These are phyloP conservation scores for Cryoendolithus antarcticus DNA, from an alignment of 2,329 filamentous ascomycete species.

Conservation along the genomic window DNA sequence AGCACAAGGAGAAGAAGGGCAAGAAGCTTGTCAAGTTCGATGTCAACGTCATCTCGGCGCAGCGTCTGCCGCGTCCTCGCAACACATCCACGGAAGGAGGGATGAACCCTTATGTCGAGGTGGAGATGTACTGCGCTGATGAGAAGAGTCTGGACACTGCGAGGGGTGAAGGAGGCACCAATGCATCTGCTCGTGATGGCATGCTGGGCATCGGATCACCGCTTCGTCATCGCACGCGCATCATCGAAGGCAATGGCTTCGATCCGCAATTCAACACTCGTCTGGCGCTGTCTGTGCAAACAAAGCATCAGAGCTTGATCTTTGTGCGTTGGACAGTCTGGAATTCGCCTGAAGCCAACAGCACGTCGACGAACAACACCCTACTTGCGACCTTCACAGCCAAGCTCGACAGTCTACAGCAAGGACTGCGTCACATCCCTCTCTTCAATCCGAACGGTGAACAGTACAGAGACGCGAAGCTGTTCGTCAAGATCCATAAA, in stretches of 20 bases:
- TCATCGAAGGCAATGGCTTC: slow-evolving; percentile 81
- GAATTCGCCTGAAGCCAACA: slow-evolving; percentile 63
- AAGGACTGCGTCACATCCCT: slow-evolving; percentile 86
- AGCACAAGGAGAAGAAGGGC: slow-evolving; percentile 49
- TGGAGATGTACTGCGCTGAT: slow-evolving; percentile 88
- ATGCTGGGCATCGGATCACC: slow-evolving; percentile 58
- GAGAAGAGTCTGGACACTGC: slow-evolving; percentile 70
- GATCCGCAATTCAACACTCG: slow-evolving; percentile 77
- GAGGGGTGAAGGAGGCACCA: slow-evolving; percentile 52
- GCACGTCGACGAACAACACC: slow-evolving; percentile 39
- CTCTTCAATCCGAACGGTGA: slow-evolving; percentile 81
- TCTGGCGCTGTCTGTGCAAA: slow-evolving; percentile 71
- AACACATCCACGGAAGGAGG: slow-evolving; percentile 56
- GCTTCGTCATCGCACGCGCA: slow-evolving; percentile 64
- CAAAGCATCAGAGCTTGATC: slow-evolving; percentile 86
- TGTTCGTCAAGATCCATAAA: slow-evolving; percentile 79
- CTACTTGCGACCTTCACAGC: slow-evolving; percentile 82
- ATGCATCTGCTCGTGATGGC: slow-evolving; percentile 51
- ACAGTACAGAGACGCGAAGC: slow-evolving; percentile 84
- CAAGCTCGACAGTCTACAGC: slow-evolving; percentile 77
- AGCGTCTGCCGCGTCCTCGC: slow-evolving; percentile 78
- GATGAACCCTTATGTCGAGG: slow-evolving; percentile 87
- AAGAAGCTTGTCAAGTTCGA: slow-evolving; percentile 74
- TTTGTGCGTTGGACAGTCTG: slow-evolving; percentile 90
- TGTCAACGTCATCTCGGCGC: slow-evolving; percentile 83